Conservation (phyloP, 352 stramenopile species). For the Plasmopara viticola region DNA sequence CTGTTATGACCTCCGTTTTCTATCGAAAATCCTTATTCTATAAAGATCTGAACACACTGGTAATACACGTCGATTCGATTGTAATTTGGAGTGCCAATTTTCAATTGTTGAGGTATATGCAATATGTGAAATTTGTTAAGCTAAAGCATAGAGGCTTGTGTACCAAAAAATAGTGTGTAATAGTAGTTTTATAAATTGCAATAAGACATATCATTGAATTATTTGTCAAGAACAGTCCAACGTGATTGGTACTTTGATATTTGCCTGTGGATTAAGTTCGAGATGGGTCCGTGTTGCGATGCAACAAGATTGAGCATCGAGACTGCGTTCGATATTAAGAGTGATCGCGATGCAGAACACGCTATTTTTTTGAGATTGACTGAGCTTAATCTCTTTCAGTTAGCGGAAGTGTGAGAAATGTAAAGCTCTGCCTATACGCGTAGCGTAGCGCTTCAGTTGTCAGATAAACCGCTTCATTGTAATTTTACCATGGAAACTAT, state of each 20-base stretch:
- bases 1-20: neutral
- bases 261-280: neutral
- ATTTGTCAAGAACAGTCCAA: neutral
- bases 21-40: too few relatives aligned
- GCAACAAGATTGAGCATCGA: slow-evolving; percentile 1
- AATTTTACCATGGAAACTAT: neutral
- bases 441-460: neutral
- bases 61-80: neutral
- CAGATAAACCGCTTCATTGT: neutral
- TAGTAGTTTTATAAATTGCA: slow-evolving; percentile 2
- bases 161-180: neutral
- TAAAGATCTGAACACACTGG: too few relatives aligned
- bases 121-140: neutral
- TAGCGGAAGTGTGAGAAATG: neutral
- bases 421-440: neutral
- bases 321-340: neutral
- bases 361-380: neutral
- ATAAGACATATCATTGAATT: slow-evolving; percentile 5
- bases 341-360: slow-evolving; percentile 1
- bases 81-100: neutral
- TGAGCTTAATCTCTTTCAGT: neutral
- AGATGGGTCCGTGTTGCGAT: neutral
- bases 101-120: neutral
- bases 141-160: neutral
- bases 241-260: neutral